Evolutionary conservation across 1,284 basidiomycete genomes (phyloP).

Genomic region (Rhodotorula sp.): DNA sequence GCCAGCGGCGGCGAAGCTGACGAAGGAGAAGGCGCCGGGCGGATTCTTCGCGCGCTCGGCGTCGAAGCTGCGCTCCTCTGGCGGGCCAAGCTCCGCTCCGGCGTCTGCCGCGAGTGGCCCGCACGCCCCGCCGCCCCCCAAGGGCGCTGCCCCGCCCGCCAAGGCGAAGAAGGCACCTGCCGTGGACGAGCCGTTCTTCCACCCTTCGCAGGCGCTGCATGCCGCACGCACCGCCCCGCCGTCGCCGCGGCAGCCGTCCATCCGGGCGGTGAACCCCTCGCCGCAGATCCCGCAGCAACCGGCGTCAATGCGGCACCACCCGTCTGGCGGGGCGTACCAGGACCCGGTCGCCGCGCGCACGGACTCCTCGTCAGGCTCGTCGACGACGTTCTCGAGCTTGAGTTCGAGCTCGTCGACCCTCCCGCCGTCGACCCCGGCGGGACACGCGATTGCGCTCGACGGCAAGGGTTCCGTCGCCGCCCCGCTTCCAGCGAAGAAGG

Average conservation of each 20-base stretch:
- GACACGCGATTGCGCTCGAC: neutral
- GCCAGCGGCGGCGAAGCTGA: neutral
- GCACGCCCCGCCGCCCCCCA: neutral
- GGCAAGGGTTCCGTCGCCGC: neutral
- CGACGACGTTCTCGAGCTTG: slow-evolving; percentile 10
- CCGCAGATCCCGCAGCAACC: neutral
- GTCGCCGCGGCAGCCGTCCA: slow-evolving; percentile 3
- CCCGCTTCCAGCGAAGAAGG: slow-evolving; percentile 9
- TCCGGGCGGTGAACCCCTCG: slow-evolving; percentile 17
- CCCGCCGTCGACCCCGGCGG: neutral
- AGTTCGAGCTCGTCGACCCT: slow-evolving; percentile 11
- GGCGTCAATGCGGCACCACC: neutral
- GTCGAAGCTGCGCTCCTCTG: neutral
- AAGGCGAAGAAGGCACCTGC: slow-evolving; percentile 17
- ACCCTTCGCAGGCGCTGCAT: slow-evolving; percentile 15
- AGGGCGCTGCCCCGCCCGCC: neutral
- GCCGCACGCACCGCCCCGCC: neutral
- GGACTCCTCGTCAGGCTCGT: slow-evolving; percentile 8
- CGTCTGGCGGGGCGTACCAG: neutral
- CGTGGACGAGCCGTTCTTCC: slow-evolving; percentile 15
- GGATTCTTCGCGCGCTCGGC: slow-evolving; percentile 4
- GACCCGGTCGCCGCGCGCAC: neutral
- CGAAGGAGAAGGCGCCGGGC: neutral
- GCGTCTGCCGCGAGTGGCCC: neutral
- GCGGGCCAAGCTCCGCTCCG: neutral